Conservation (phyloP, 371 early-diverging fungal genomes). For the Smittium culicis region DNA sequence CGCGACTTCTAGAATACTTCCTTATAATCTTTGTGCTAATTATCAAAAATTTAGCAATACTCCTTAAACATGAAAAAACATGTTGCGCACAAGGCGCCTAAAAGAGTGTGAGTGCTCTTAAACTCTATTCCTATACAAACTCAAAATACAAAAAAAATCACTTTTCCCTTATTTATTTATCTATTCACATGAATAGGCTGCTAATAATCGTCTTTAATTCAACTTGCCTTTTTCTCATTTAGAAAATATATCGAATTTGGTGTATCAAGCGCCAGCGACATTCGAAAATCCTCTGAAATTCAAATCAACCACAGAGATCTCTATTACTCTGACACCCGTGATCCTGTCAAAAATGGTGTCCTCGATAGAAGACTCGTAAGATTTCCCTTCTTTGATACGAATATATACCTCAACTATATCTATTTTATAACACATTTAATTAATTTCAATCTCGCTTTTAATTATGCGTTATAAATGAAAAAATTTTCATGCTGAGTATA, state of each 20-base stretch:
- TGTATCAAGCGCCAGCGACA: slow-evolving; percentile 29
- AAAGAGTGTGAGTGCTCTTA: background rate
- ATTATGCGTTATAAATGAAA: too few relatives aligned
- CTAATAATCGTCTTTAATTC: too few relatives aligned
- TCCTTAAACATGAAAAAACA: background rate
- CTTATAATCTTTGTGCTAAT: too few relatives aligned
- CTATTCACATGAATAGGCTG: too few relatives aligned
- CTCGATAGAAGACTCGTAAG: slow-evolving; percentile 63
- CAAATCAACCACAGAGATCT: slow-evolving; percentile 85
- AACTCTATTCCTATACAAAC: background rate
- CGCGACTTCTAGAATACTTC: too few relatives aligned
- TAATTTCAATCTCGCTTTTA: too few relatives aligned
- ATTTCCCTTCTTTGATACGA: slow-evolving; percentile 30
- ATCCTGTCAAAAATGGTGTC: slow-evolving; percentile 73
- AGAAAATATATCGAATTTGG: slow-evolving; percentile 20
- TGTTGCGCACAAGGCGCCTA: background rate
- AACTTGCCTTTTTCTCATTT: too few relatives aligned
- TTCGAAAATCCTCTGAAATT: slow-evolving; percentile 48
- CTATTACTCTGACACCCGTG: slow-evolving; percentile 63
- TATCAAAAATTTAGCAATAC: too few relatives aligned
- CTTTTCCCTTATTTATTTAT: too few relatives aligned
- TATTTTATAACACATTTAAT: too few relatives aligned
- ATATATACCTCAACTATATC: background rate
- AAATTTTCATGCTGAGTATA: too few relatives aligned
- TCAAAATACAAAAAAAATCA: too few relatives aligned